Evolutionary conservation across 2,329 filamentous ascomycete genomes (phyloP).

Genomic region (Botrytis medusae): DNA sequence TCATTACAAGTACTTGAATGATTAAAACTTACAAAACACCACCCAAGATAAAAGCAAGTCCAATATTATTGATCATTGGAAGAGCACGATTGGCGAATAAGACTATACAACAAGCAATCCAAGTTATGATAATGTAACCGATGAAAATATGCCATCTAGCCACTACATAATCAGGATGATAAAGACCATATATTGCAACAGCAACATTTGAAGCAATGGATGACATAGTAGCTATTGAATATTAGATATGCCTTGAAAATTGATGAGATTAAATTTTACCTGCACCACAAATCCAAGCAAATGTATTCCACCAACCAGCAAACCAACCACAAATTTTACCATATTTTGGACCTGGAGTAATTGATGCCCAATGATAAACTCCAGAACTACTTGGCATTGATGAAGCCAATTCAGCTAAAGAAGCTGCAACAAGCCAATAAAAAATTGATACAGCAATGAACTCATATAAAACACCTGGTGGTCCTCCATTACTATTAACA

Average conservation of each 20-base stretch:
- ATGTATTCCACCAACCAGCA: conserved; percentile 53
- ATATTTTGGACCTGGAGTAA: conserved; percentile 48
- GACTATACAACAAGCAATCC: conserved; percentile 47
- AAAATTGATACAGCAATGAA: conserved; percentile 53
- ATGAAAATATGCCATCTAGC: conserved; percentile 54
- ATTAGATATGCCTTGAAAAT: conserved; percentile 3
- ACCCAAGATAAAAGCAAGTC: conserved; percentile 52
- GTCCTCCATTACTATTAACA: conserved; percentile 59
- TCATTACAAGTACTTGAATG: neutral
- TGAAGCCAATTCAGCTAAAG: conserved; percentile 44
- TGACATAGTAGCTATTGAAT: conserved; percentile 29
- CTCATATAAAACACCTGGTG: conserved; percentile 62
- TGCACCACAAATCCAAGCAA: conserved; percentile 44
- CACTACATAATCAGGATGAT: conserved; percentile 47
- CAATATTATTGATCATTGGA: conserved; percentile 54
- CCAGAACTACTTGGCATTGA: conserved; percentile 35
- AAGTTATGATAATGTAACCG: conserved; percentile 48
- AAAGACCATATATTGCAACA: conserved; percentile 50
- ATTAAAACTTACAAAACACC: conserved; percentile 43
- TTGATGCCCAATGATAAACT: conserved; percentile 54
- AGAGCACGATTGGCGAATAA: conserved; percentile 56
- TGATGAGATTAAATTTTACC: conserved; percentile 24
- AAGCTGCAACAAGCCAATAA: conserved; percentile 52
- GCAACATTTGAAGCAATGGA: conserved; percentile 46
- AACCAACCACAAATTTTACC: conserved; percentile 50